Conservation (phyloP, 805 yeast species). For the Vanderwaltozyma polyspora region DNA sequence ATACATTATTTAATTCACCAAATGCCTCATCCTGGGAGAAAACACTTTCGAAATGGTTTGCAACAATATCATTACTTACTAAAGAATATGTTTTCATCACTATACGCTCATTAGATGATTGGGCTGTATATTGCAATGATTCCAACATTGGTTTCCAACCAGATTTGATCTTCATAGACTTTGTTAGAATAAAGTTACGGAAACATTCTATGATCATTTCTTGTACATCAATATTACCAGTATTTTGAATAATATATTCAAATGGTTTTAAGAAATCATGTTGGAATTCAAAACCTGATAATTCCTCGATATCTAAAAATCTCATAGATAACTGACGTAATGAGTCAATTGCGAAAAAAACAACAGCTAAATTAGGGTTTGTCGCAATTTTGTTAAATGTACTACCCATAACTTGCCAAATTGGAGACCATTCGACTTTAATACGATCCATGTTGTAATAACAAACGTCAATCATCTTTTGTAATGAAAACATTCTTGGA, state of each 20-base stretch:
- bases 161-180: slow-evolving; percentile 64
- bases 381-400: slow-evolving; percentile 81
- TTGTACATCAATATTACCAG: slow-evolving; percentile 57
- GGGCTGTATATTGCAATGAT: slow-evolving; percentile 65
- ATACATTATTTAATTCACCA: slow-evolving; percentile 55
- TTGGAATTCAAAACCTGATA: slow-evolving; percentile 91
- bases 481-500: slow-evolving; percentile 87
- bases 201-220: slow-evolving; percentile 87
- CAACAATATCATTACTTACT: slow-evolving; percentile 45
- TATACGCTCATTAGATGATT: slow-evolving; percentile 39
- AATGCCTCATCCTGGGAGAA: slow-evolving; percentile 56
- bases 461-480: slow-evolving; percentile 93
- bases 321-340: slow-evolving; percentile 86
- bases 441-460: slow-evolving; percentile 96
- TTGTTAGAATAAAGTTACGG: slow-evolving; percentile 70
- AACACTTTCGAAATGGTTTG: slow-evolving; percentile 50
- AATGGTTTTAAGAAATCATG: slow-evolving; percentile 88
- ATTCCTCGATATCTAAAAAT: slow-evolving; percentile 85
- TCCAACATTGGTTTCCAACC: slow-evolving; percentile 92
- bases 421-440: slow-evolving; percentile 89
- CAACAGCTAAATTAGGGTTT: slow-evolving; percentile 62
- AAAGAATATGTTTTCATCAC: slow-evolving; percentile 56
- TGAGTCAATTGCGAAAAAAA: slow-evolving; percentile 86
- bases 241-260: slow-evolving; percentile 62
- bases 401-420: slow-evolving; percentile 90